phyloP scores from a whole-genome alignment of 2,329 filamentous ascomycete species.

The Fusarium oligoseptatum region DNA sequence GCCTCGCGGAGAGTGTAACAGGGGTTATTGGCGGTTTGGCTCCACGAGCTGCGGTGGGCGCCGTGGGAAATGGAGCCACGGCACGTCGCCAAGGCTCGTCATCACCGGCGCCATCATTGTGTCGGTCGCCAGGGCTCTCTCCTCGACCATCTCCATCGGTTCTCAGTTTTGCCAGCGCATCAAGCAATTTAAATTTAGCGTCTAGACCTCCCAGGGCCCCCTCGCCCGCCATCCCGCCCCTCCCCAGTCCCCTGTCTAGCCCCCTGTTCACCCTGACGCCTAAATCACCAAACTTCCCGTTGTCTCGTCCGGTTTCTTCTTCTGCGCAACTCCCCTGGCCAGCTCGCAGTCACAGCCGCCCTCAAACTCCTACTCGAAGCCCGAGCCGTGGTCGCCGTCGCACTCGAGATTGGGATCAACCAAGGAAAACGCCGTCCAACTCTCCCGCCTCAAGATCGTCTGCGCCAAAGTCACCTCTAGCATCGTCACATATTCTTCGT shows the following conservation, averaged over 20 bases:
- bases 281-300: slow-evolving; percentile 46
- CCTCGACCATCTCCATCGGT: slow-evolving; percentile 33
- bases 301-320: slow-evolving; percentile 29
- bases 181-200: slow-evolving; percentile 39
- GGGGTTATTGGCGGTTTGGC: slow-evolving; percentile 40
- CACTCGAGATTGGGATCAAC: slow-evolving; percentile 14
- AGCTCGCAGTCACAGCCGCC: slow-evolving; percentile 6
- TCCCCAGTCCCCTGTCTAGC: slow-evolving; percentile 37
- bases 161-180: slow-evolving; percentile 26
- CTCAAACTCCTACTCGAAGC: slow-evolving; percentile 14
- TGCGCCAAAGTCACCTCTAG: slow-evolving; percentile 3
- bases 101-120: slow-evolving; percentile 28
- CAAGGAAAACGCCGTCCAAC: slow-evolving; percentile 12
- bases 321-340: slow-evolving; percentile 28
- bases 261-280: slow-evolving; percentile 47
- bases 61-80: slow-evolving; percentile 26
- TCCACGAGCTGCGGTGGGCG: slow-evolving; percentile 36
- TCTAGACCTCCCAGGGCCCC: slow-evolving; percentile 29
- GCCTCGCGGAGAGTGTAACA: slow-evolving; percentile 32
- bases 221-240: slow-evolving; percentile 41
- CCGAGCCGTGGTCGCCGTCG: slow-evolving; percentile 29
- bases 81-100: slow-evolving; percentile 30
- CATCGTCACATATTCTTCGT: slow-evolving; percentile 32
- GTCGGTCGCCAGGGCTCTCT: slow-evolving; percentile 24
- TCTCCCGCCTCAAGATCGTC: slow-evolving; percentile 18